Base-by-base conservation (phyloP, 306 rosid species). In the Acacia crassicarpa region DNA sequence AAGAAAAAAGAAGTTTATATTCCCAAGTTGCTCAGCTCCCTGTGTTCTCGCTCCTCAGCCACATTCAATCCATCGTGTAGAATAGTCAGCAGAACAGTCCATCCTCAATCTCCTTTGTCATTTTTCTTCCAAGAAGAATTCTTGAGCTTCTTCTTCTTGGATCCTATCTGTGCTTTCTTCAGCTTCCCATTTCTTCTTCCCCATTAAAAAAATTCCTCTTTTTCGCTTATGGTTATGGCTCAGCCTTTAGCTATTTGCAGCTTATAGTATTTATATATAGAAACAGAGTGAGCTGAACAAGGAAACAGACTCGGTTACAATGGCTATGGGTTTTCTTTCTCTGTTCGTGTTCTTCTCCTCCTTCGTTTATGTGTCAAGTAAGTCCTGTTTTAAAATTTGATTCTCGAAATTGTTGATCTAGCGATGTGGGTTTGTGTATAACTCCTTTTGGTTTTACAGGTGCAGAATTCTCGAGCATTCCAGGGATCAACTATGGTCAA, bases 401-500 rank as follows among this genome's bases (percentile, higher is more conserved):
- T 6, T 68, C n/a, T 12, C 6, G 17, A 15, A 67, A 6, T 63
- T 75, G 6, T n/a, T 20, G 2, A 56, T 16, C 45, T 32, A 1
- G 27, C 17, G 30, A 48, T 46, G 65, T 53, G 66, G 72, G 51
- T 8, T 77, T 73, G 38, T 6, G 6, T 23, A 61, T 70, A 19
- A 67, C 56, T 27, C 15, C 6, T 15, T 56, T 71, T 33, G n/a
- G 44, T 71, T 82, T 17, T 3, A 5, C 92, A 91, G 97, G 73
- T 17, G 90, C 94, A 22, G 73, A 58, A 51, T 61, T 91, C 72
- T 87, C 94, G 16, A 45, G 56, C 15, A 84, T 73, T 49, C 90
- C 92, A 16, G 98, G 98, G 16, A 73, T 94, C 22, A 90, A 91
- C 90, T 93, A 87, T 75, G 98, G 98, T 8, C 88, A 86, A 84